Base-by-base conservation (phyloP, 345 rosid species). In the Clarkia xantiana region DNA sequence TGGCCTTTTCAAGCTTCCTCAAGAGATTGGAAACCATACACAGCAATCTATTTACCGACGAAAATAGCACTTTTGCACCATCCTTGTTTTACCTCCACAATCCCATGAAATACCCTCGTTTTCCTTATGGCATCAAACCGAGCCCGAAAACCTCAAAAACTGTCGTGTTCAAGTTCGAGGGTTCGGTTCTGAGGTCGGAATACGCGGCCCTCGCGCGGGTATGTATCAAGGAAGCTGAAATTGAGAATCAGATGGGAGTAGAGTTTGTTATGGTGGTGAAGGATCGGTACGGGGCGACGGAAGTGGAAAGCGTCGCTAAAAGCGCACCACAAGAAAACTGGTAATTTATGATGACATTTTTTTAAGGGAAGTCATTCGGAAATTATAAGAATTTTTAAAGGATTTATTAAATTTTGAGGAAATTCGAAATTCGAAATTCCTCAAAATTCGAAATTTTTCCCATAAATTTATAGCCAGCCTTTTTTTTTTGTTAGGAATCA, bases 11-110 rank as follows among this genome's bases (percentile, higher is more conserved):
- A 10, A 64, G 64, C 29, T 81, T 82, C 62, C 66, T 82, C 13
- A 55, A 57, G 51, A 72, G 43, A 62, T 82, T 95, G 95, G 67
- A 71, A 47, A 9, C 75, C 41, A 67, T 71, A 45, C 97, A 85
- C 40, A 66, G 49, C 46, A 40, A 41, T 6, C 23, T 49, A 10
- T 53, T 67, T 3, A 16, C 72, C 42, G 49, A 61, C 46, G 48
- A 55, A 42, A 54, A 47, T 47, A 51, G 22, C 6, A 60, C 14
- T 10, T 12, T 42, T 19, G 55, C 51, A 29, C 40, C 63, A 11
- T 88, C 91, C 25, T 25, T 74, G 10, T 90, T 85, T 40, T 62
- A 72, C 65, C 78, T 77, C 18, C 84, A 84, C 6, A 48, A 51
- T 15, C 64, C 64, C 55, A 81, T 66, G 18, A 54, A 29, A 29